These are phyloP conservation scores for Prunella vulgaris DNA, from an alignment of 257 asterid species.

Conservation along the genomic window DNA sequence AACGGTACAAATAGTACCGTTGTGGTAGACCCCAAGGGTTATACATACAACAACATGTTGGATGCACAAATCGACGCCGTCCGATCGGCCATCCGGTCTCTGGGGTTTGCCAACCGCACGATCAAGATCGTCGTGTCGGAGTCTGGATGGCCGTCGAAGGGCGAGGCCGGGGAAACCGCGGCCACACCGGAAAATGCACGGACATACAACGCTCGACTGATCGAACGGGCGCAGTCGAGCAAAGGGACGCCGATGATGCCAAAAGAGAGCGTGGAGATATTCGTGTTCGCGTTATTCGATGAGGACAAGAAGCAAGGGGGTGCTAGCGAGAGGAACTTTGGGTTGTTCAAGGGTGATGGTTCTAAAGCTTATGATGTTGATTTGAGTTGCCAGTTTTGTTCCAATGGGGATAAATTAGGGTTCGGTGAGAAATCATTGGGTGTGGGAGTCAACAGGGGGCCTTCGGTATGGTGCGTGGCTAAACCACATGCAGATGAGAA, in stretches of 20 bases:
- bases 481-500: slow-evolving; percentile 62
- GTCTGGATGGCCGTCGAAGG: slow-evolving; percentile 71
- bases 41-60: slow-evolving; percentile 42
- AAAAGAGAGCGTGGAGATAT: slow-evolving; percentile 33
- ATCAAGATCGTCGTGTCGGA: slow-evolving; percentile 48
- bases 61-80: slow-evolving; percentile 69
- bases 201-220: slow-evolving; percentile 37
- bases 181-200: slow-evolving; percentile 53
- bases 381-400: slow-evolving; percentile 50
- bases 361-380: slow-evolving; percentile 55
- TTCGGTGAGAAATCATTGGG: slow-evolving; percentile 31
- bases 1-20: slow-evolving; percentile 6
- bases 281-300: slow-evolving; percentile 51
- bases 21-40: slow-evolving; percentile 48
- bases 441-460: slow-evolving; percentile 34
- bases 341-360: slow-evolving; percentile 48
- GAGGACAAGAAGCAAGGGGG: slow-evolving; percentile 60
- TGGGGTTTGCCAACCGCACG: slow-evolving; percentile 40
- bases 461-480: slow-evolving; percentile 74
- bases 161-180: slow-evolving; percentile 40
- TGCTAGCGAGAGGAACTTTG: slow-evolving; percentile 53
- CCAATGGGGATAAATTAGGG: slow-evolving; percentile 21
- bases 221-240: slow-evolving; percentile 34
- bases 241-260: slow-evolving; percentile 63
- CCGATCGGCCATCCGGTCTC: slow-evolving; percentile 36